Conservation (phyloP, 2,329 filamentous ascomycete genomes). For the Leptosphaerulina australis region DNA sequence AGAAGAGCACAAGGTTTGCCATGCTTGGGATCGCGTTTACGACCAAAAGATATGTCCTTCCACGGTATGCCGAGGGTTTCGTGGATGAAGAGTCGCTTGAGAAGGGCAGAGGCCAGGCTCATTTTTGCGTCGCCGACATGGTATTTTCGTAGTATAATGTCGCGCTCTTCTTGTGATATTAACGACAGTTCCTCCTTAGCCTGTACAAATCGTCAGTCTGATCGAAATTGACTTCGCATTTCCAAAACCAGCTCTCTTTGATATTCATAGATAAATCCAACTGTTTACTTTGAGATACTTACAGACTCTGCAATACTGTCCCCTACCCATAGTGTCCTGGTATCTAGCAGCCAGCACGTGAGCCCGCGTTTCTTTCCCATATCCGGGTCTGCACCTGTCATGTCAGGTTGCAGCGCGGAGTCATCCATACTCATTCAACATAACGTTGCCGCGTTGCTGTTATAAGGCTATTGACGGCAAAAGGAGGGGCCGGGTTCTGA, state of each 20-base stretch:
- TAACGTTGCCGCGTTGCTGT: not conserved
- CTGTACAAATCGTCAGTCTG: conserved; percentile 30
- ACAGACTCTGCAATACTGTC: conserved; percentile 46
- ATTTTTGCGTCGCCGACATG: conserved; percentile 76
- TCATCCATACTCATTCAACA: not conserved
- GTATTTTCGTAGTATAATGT: conserved; percentile 65
- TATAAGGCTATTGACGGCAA: conserved; percentile 27
- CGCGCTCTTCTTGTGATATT: conserved; percentile 60
- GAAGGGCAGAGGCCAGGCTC: conserved; percentile 71
- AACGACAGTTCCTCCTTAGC: conserved; percentile 52
- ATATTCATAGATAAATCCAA: not conserved
- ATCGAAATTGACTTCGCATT: conserved; percentile 16
- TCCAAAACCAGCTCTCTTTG: not conserved
- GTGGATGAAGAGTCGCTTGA: conserved; percentile 74
- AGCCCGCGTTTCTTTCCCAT: conserved; percentile 29
- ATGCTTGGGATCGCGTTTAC: conserved; percentile 58
- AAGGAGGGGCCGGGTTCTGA: conserved; percentile 20
- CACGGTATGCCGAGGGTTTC: conserved; percentile 65
- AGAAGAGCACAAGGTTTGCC: conserved; percentile 59
- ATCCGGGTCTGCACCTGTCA: conserved; percentile 21
- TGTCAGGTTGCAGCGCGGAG: conserved; percentile 12
- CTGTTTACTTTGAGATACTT: not conserved
- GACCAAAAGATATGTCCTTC: conserved; percentile 62
- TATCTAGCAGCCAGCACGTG: conserved; percentile 59
- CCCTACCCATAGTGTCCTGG: conserved; percentile 55